Evolutionary conservation across 345 rosid species (phyloP).

Genomic region (Leavenworthia alabamica): DNA sequence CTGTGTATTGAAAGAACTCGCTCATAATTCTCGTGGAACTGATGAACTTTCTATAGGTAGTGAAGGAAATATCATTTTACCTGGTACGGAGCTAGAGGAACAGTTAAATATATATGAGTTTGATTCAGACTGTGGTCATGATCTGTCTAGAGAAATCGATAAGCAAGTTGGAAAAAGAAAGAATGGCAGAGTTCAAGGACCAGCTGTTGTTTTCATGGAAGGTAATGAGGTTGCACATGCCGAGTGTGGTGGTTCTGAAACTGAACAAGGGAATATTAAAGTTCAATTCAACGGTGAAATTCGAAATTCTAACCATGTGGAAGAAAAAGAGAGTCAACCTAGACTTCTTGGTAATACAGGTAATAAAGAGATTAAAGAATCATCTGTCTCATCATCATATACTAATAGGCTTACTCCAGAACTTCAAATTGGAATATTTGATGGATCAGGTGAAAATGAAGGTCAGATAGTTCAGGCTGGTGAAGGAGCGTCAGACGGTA

Average conservation of each 20-base stretch:
- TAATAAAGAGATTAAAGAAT: constrained; percentile 12
- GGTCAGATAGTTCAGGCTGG: constrained; percentile 18
- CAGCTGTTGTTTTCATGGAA: constrained; percentile 25
- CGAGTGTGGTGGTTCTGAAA: constrained; percentile 26
- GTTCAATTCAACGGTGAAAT: constrained; percentile 10
- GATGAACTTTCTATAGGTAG: constrained; percentile 42
- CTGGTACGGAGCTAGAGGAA: constrained; percentile 44
- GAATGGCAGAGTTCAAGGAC: constrained; percentile 65
- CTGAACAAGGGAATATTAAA: constrained; percentile 19
- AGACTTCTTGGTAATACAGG: constrained; percentile 32
- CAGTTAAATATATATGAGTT: constrained; percentile 39
- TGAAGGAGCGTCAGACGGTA: constrained; percentile 36
- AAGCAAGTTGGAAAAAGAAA: constrained; percentile 39
- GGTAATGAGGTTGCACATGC: constrained; percentile 17
- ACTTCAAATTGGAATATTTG: constrained; percentile 22
- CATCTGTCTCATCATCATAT: constrained; percentile 12
- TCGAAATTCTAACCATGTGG: constrained; percentile 28
- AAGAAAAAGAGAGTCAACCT: constrained; percentile 24
- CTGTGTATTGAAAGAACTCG: constrained; percentile 20
- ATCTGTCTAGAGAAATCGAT: constrained; percentile 30
- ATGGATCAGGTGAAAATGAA: constrained; percentile 29
- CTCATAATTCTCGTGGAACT: constrained; percentile 30
- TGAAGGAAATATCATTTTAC: constrained; percentile 52
- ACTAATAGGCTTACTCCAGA: constrained; percentile 20
- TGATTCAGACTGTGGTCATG: constrained; percentile 46